Conservation (phyloP, 441 rosid genomes). For the Isatis lusitanica region DNA sequence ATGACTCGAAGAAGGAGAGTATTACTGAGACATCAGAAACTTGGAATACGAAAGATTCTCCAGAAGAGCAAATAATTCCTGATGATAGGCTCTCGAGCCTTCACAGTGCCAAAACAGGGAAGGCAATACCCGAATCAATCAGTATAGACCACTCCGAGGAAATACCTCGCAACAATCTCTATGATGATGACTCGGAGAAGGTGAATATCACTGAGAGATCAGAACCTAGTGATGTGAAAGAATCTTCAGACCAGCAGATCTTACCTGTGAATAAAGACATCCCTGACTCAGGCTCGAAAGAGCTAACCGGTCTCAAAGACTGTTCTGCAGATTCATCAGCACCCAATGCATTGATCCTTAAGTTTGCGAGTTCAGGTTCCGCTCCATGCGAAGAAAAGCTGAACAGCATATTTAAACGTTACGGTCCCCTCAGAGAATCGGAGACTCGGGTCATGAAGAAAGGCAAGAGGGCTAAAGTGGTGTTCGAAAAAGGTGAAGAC, state of each 20-base stretch:
- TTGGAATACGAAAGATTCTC: neutral
- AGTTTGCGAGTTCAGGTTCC: conserved; percentile 50
- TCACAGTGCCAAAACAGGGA: too few species aligned
- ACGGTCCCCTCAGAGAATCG: conserved; percentile 50
- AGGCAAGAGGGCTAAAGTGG: conserved; percentile 62
- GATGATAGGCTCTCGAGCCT: too few species aligned
- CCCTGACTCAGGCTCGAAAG: neutral
- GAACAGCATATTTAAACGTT: conserved; percentile 62
- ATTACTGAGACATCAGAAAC: neutral
- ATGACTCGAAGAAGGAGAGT: neutral
- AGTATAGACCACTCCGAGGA: too few species aligned
- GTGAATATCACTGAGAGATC: neutral
- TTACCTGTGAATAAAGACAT: neutral
- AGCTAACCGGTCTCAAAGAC: conserved; percentile 3
- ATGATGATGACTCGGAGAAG: neutral
- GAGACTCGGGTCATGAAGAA: conserved; percentile 57
- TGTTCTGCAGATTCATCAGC: conserved; percentile 18
- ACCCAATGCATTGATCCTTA: conserved; percentile 55
- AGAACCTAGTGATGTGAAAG: neutral
- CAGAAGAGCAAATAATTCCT: neutral
- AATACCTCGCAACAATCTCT: too few species aligned
- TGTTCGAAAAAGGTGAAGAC: conserved; percentile 56
- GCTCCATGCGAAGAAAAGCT: conserved; percentile 53
- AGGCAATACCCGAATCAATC: neutral
- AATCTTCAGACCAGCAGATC: neutral